Evolutionary conservation across 768 basidiomycete genomes (phyloP), one percentile per base, ranked within the genome.

Genomic region (Mycena sanguinolenta): DNA sequence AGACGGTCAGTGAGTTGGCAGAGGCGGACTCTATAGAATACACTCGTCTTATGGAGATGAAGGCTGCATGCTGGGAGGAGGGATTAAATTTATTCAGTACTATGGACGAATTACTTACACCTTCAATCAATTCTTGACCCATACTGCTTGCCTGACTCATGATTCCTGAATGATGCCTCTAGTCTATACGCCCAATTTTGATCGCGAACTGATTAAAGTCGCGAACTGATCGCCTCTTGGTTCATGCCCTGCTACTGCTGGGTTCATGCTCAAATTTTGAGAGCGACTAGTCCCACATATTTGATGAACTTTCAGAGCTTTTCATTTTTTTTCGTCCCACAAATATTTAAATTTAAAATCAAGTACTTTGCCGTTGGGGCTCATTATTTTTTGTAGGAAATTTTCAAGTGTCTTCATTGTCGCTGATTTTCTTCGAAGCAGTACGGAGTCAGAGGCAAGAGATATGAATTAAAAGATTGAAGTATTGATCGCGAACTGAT

Each of bases 11-110:
- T 25, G 3, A 59, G n/a, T 12, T 59, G 23, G 58, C 38, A 13
- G 58, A n/a, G 16, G 25, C 5, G 4, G 58, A 59, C n/a, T 39
- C 58, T 25, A 39, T 52, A 71, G 63, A 54, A 34, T 55, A 53
- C 28, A 6, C 8, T 0, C 39, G 53, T 2, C 0, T 44, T 25
- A 28, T 59, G 14, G 39, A 36, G 19, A n/a, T 7, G 19, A 46
- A 46, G 21, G 17, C 25, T 0, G 9, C 23, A 4, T 27, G 50
- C 4, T 52, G 50, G 50, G 10, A 27, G 16, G 14, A 14, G 50
- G 50, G 50, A 27, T 27, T 52, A 0, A 27, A 23, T 3, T 14
- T 52, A 25, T 14, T 52, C 9, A 52, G 50, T 25, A 52, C 50
- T 3, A 12, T 52, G 6, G 50, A 52, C 12, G 50, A 52, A 28